These are phyloP conservation scores for Cucurbita maxima DNA, from an alignment of 306 rosid genomes.

Conservation along the genomic window DNA sequence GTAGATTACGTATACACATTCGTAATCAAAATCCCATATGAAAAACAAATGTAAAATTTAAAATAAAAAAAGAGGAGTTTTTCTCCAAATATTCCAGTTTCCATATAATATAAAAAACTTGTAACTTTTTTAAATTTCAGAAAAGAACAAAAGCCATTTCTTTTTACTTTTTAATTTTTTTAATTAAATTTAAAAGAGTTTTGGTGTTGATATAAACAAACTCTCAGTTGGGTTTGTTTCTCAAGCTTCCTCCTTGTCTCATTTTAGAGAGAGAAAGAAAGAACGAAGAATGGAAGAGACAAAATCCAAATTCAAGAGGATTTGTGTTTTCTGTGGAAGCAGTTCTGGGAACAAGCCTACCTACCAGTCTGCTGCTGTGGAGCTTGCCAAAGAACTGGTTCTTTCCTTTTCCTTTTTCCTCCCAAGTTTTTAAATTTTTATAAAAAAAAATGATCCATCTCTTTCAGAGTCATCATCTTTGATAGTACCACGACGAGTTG, in stretches of 20 bases:
- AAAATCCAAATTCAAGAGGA: constrained; percentile 72
- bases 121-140: not conserved
- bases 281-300: constrained; percentile 48
- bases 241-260: constrained; percentile 6
- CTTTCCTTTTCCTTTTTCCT: not conserved
- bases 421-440: too few relatives aligned
- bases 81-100: too few relatives aligned
- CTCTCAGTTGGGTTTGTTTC: constrained; percentile 20
- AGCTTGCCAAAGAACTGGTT: constrained; percentile 87
- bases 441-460: too few relatives aligned
- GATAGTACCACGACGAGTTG: constrained; percentile 11
- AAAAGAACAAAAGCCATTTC: not conserved
- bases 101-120: too few relatives aligned
- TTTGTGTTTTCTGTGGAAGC: constrained; percentile 97
- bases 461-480: too few relatives aligned
- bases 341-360: constrained; percentile 87
- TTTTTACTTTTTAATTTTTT: too few relatives aligned
- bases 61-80: too few relatives aligned
- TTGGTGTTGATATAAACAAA: constrained; percentile 11
- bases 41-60: not conserved
- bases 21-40: not conserved
- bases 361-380: constrained; percentile 89
- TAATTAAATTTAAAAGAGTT: too few relatives aligned
- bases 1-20: not conserved
- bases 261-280: not conserved